phyloP scores from a whole-genome alignment of 2,329 filamentous ascomycete species.

The Clarireedia paspali region DNA sequence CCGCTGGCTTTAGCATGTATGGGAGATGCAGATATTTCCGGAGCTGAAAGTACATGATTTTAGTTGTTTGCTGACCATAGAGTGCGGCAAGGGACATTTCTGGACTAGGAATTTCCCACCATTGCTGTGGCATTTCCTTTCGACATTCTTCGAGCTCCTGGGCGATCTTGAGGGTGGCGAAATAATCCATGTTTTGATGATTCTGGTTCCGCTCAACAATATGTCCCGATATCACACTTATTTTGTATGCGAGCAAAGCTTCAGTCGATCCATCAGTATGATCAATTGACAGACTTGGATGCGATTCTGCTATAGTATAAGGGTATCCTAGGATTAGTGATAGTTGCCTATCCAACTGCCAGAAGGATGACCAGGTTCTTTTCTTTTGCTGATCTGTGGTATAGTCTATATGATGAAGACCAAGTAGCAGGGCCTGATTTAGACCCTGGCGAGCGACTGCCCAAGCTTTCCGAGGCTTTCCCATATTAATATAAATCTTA shows the following conservation, averaged over 20 bases:
- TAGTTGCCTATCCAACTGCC: conserved; percentile 40
- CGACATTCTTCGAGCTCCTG: conserved; percentile 32
- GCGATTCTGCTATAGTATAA: conserved; percentile 30
- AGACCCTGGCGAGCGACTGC: conserved; percentile 42
- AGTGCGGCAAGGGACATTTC: conserved; percentile 24
- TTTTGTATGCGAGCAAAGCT: not conserved
- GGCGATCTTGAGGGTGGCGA: conserved; percentile 34
- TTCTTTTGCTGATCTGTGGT: conserved; percentile 27
- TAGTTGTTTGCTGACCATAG: conserved; percentile 30
- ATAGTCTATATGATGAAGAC: conserved; percentile 33
- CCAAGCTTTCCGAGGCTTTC: conserved; percentile 48
- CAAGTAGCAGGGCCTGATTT: conserved; percentile 43
- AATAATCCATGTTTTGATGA: conserved; percentile 30
- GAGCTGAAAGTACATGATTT: conserved; percentile 34
- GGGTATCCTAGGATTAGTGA: conserved; percentile 48
- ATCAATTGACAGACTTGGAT: conserved; percentile 8
- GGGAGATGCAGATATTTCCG: conserved; percentile 38
- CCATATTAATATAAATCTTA: conserved; percentile 47
- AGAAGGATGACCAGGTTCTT: conserved; percentile 34
- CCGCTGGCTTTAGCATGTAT: conserved; percentile 35
- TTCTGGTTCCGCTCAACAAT: conserved; percentile 37
- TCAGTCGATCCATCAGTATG: not conserved
- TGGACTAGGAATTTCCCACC: conserved; percentile 24
- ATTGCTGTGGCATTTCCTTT: conserved; percentile 26
- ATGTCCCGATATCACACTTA: conserved; percentile 29